These are phyloP conservation scores for Achaetomiella virescens DNA, from an alignment of 495 filamentous ascomycete species.

Conservation along the genomic window DNA sequence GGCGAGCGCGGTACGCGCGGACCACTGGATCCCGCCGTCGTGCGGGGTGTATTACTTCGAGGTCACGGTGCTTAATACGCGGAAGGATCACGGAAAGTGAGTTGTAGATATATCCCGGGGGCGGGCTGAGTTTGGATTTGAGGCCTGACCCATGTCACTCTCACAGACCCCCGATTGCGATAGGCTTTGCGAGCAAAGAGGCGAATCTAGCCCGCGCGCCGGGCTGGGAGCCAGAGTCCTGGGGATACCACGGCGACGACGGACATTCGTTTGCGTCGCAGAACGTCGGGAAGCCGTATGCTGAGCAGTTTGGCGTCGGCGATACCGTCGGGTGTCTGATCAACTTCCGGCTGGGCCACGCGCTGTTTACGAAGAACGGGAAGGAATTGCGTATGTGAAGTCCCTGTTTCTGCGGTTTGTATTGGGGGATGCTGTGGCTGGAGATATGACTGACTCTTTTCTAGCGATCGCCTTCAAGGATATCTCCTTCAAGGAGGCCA, in stretches of 20 bases:
- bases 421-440: not conserved
- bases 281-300: slow-evolving; percentile 69
- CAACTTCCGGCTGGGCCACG: slow-evolving; percentile 81
- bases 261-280: slow-evolving; percentile 76
- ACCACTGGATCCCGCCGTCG: slow-evolving; percentile 85
- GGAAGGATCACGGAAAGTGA: slow-evolving; percentile 71
- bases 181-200: slow-evolving; percentile 76
- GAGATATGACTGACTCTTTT: slow-evolving; percentile 13
- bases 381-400: slow-evolving; percentile 57
- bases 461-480: slow-evolving; percentile 79
- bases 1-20: slow-evolving; percentile 75
- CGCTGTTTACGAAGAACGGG: slow-evolving; percentile 96
- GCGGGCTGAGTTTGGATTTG: not conserved
- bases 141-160: slow-evolving; percentile 19
- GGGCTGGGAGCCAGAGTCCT: slow-evolving; percentile 93
- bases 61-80: slow-evolving; percentile 75
- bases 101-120: slow-evolving; percentile 23
- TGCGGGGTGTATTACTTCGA: slow-evolving; percentile 97
- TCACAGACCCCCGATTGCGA: slow-evolving; percentile 76
- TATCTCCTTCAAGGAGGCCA: slow-evolving; percentile 57
- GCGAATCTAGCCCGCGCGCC: slow-evolving; percentile 76
- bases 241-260: slow-evolving; percentile 97
- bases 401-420: not conserved
- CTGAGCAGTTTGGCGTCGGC: slow-evolving; percentile 58
- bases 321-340: slow-evolving; percentile 91